Conservation (phyloP, 176 grass and related monocot species). For the Zoysia japonica region DNA sequence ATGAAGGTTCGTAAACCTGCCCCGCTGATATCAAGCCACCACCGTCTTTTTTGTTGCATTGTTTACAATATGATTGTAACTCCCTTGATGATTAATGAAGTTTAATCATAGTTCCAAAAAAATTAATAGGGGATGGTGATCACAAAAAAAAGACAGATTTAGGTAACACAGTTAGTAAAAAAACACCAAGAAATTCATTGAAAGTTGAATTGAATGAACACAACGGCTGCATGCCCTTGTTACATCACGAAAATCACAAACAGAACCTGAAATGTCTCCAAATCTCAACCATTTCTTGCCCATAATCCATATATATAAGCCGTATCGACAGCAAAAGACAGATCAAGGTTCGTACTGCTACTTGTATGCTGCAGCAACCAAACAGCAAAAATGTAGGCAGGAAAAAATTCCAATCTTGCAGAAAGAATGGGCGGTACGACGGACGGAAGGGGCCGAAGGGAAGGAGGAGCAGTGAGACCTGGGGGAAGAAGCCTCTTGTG, state of each 20-base stretch:
- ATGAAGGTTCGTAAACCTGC: conserved; percentile 1
- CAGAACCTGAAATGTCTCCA: conserved; percentile 5
- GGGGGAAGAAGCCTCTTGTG: conserved; percentile 48
- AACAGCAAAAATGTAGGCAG: background rate
- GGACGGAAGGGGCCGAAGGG: background rate
- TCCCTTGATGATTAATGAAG: too few species aligned
- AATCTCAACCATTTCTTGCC: background rate
- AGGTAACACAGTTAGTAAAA: background rate
- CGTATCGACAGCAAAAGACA: background rate
- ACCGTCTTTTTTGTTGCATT: too few species aligned
- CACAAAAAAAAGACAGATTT: conserved; percentile 2
- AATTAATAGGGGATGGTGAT: background rate
- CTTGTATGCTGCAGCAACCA: background rate
- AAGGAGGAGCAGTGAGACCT: conserved; percentile 18
- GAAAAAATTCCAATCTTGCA: conserved; percentile 8
- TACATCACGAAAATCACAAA: conserved; percentile 7
- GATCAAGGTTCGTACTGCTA: conserved; percentile 1
- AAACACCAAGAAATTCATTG: conserved; percentile 37
- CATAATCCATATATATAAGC: conserved; percentile 2
- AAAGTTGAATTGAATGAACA: conserved; percentile 11
- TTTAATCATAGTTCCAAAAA: too few species aligned
- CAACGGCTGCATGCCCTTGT: background rate
- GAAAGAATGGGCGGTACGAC: background rate
- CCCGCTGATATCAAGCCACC: conserved; percentile 12
- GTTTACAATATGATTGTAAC: too few species aligned